A percentile compares a stretch with the other conserved stretches of the same genome.
Conservation (phyloP, 306 rosid species). For the Cucurbita ficifolia region DNA sequence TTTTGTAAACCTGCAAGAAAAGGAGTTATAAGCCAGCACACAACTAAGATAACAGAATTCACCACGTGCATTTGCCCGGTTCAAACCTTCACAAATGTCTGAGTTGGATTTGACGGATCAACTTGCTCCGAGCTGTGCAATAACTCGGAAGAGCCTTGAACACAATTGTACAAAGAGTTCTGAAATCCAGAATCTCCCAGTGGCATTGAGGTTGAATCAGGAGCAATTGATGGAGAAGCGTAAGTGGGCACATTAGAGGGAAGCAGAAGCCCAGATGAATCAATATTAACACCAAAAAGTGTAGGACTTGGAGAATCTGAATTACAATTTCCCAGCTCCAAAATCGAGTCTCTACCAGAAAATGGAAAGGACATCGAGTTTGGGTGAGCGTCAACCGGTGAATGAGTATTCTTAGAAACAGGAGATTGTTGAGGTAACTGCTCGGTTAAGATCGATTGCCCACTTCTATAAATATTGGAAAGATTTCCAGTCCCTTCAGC, state of each 20-base stretch:
- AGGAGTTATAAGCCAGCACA: conserved; percentile 15
- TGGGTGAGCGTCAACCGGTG: conserved; percentile 36
- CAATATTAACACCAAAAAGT: conserved; percentile 61
- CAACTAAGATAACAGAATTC: neutral
- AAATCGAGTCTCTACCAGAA: conserved; percentile 38
- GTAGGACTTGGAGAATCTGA: conserved; percentile 49
- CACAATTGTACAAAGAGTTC: conserved; percentile 38
- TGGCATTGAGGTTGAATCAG: conserved; percentile 43
- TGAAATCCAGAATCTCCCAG: conserved; percentile 59
- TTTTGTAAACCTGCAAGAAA: conserved; percentile 53
- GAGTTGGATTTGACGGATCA: conserved; percentile 45
- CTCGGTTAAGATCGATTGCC: conserved; percentile 42
- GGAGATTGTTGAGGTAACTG: conserved; percentile 56
- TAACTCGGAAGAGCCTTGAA: conserved; percentile 58
- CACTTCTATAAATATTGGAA: conserved; percentile 41
- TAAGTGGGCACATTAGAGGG: conserved; percentile 47
- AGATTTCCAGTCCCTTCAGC: conserved; percentile 52
- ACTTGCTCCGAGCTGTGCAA: conserved; percentile 51
- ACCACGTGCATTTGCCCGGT: neutral
- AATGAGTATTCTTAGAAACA: conserved; percentile 33
- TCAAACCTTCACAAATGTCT: conserved; percentile 62
- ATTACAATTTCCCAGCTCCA: conserved; percentile 31
- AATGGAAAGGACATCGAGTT: conserved; percentile 40
- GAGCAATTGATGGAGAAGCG: conserved; percentile 32
- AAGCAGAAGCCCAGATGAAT: conserved; percentile 76